phyloP scores from a whole-genome alignment of 2,329 filamentous ascomycete genomes.

The Cytospora leucostoma region DNA sequence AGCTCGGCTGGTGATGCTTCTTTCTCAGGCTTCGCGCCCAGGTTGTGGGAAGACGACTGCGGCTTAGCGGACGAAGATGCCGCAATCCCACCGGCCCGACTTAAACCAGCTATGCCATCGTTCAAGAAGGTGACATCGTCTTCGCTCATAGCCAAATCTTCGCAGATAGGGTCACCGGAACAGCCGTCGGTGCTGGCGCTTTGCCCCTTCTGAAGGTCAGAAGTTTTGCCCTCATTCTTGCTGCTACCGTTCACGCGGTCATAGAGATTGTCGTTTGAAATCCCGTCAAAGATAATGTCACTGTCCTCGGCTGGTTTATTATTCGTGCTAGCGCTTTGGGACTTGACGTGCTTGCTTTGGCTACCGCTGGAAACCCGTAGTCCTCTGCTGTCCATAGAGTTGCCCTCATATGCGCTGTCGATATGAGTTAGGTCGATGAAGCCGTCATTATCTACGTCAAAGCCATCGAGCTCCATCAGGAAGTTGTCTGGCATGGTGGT shows the following conservation, averaged over 20 bases:
- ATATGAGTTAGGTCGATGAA: constrained; percentile 22
- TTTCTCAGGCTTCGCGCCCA: neutral
- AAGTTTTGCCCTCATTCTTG: neutral
- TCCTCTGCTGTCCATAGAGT: neutral
- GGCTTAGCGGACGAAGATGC: neutral
- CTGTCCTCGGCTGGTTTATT: neutral
- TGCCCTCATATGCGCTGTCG: constrained; percentile 1
- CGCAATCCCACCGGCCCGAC: neutral
- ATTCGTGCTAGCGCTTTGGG: neutral
- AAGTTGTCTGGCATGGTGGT: neutral
- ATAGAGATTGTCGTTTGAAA: neutral
- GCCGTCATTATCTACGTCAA: constrained; percentile 21
- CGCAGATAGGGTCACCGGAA: constrained; percentile 6
- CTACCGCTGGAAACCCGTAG: neutral
- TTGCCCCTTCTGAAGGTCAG: neutral
- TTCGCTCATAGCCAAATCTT: neutral
- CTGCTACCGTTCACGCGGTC: neutral
- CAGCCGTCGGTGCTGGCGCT: constrained; percentile 14
- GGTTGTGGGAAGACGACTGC: neutral
- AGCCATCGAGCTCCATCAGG: neutral
- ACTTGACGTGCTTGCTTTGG: too few relatives aligned
- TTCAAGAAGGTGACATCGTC: neutral
- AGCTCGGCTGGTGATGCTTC: neutral
- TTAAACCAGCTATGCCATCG: neutral
- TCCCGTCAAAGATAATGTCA: neutral